Conservation (phyloP, 768 basidiomycete species). For the Tricholoma matsutake region DNA sequence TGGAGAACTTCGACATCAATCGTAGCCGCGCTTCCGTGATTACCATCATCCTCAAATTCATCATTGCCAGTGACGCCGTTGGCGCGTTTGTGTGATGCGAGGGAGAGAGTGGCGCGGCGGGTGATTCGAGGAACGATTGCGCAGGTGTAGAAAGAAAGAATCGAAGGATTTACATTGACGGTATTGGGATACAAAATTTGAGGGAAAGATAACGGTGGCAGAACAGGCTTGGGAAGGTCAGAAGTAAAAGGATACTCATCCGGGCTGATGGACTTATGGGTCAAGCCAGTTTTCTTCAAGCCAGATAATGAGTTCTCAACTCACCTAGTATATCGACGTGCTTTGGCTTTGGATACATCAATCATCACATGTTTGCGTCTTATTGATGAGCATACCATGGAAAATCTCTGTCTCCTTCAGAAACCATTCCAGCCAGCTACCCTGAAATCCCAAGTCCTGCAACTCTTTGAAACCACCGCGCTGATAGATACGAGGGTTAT, state of each 20-base stretch:
- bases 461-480: constrained; percentile 79
- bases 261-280: constrained; percentile 53
- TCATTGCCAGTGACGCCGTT: constrained; percentile 63
- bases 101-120: constrained; percentile 58
- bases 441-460: constrained; percentile 65
- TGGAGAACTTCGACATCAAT: constrained; percentile 97
- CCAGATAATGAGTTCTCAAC: constrained; percentile 5
- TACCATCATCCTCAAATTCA: constrained; percentile 90
- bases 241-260: constrained; percentile 96
- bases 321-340: constrained; percentile 90
- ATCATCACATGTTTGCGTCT: constrained; percentile 4
- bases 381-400: constrained; percentile 67
- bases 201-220: constrained; percentile 72
- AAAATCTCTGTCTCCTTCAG: constrained; percentile 92
- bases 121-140: constrained; percentile 91
- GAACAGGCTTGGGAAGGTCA: constrained; percentile 77
- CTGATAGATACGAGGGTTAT: constrained; percentile 87
- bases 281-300: not conserved
- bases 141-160: constrained; percentile 85
- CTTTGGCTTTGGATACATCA: constrained; percentile 63
- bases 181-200: constrained; percentile 73
- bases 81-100: constrained; percentile 64
- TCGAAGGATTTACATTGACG: constrained; percentile 84
- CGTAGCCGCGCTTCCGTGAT: constrained; percentile 94
- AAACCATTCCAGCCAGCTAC: constrained; percentile 98